Evolutionary conservation across 495 filamentous ascomycete species (phyloP).

Genomic region (Neurospora terricola): DNA sequence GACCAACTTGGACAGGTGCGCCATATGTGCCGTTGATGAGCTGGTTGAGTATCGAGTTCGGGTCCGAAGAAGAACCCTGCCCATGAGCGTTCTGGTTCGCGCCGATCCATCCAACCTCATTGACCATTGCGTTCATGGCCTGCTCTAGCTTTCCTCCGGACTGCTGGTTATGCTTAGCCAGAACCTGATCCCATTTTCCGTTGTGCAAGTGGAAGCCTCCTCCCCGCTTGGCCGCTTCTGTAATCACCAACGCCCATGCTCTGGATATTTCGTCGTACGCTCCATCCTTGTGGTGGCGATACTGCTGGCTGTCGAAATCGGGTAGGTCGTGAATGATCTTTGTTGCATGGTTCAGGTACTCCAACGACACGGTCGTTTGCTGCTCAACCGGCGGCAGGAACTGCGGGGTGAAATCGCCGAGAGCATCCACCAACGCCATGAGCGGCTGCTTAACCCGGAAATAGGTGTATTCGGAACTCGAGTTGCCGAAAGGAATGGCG

Average conservation of each 20-base stretch:
- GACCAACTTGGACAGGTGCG: slow-evolving; percentile 63
- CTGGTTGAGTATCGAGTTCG: slow-evolving; percentile 66
- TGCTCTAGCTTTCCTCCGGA: slow-evolving; percentile 74
- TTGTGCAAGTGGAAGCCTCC: slow-evolving; percentile 87
- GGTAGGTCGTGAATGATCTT: slow-evolving; percentile 83
- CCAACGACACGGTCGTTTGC: slow-evolving; percentile 67
- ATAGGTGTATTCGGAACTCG: slow-evolving; percentile 85
- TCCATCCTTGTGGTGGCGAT: slow-evolving; percentile 85
- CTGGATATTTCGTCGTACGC: slow-evolving; percentile 92
- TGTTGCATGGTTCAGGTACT: slow-evolving; percentile 80
- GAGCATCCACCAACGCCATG: slow-evolving; percentile 70
- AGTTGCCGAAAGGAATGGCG: slow-evolving; percentile 81
- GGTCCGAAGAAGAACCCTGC: slow-evolving; percentile 39
- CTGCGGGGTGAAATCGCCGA: slow-evolving; percentile 88
- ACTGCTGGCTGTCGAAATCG: slow-evolving; percentile 71
- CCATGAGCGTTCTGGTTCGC: slow-evolving; percentile 27
- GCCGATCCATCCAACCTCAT: slow-evolving; percentile 68
- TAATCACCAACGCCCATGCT: slow-evolving; percentile 88
- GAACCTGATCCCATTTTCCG: slow-evolving; percentile 84
- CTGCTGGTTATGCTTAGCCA: slow-evolving; percentile 80
- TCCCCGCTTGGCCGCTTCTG: slow-evolving; percentile 81
- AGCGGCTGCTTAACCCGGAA: slow-evolving; percentile 82
- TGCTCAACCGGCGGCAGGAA: slow-evolving; percentile 87
- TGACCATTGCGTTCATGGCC: slow-evolving; percentile 67
- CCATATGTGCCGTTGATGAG: slow-evolving; percentile 71